phyloP scores from a whole-genome alignment of 208 protist species.

The Strigomonas oncopelti region DNA sequence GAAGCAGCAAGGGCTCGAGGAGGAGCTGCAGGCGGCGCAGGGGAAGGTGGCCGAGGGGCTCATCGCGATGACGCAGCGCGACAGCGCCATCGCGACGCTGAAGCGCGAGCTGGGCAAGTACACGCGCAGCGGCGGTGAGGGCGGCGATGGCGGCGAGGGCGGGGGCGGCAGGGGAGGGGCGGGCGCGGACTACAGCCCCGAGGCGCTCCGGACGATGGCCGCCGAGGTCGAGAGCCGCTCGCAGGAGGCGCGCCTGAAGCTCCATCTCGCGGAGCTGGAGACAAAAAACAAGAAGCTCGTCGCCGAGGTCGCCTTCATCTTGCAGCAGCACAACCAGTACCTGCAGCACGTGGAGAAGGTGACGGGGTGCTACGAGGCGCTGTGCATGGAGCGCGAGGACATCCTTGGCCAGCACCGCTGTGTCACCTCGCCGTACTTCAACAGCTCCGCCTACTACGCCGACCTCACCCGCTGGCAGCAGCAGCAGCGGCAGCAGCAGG shows the following conservation, averaged over 20 bases:
- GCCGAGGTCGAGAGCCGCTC: conserved; percentile 71
- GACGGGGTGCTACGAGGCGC: conserved; percentile 31
- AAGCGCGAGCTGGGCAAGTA: conserved; percentile 61
- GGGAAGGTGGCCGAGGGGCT: conserved; percentile 70
- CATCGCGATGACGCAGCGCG: conserved; percentile 73
- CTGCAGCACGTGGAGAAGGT: conserved; percentile 55
- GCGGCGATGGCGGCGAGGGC: not conserved
- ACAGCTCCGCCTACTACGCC: conserved; percentile 9
- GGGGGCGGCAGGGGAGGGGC: not conserved
- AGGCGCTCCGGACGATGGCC: conserved; percentile 59
- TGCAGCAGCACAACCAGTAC: conserved; percentile 78
- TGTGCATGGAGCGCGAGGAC: conserved; percentile 57
- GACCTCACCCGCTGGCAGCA: not conserved
- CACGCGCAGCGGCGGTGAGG: not conserved
- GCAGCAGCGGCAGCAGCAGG: conserved; percentile 3
- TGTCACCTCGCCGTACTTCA: conserved; percentile 42
- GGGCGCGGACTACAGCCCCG: conserved; percentile 3
- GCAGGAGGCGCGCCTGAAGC: conserved; percentile 64
- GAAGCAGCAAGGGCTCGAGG: conserved; percentile 64
- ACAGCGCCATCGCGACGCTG: conserved; percentile 66
- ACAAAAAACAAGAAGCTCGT: conserved; percentile 31
- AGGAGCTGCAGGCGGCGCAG: conserved; percentile 62
- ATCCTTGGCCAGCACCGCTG: conserved; percentile 51
- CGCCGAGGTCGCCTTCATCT: conserved; percentile 61
- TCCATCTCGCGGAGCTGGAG: conserved; percentile 65